Conservation (phyloP, 106 monocot genomes). For the Dendrobium nobile region DNA sequence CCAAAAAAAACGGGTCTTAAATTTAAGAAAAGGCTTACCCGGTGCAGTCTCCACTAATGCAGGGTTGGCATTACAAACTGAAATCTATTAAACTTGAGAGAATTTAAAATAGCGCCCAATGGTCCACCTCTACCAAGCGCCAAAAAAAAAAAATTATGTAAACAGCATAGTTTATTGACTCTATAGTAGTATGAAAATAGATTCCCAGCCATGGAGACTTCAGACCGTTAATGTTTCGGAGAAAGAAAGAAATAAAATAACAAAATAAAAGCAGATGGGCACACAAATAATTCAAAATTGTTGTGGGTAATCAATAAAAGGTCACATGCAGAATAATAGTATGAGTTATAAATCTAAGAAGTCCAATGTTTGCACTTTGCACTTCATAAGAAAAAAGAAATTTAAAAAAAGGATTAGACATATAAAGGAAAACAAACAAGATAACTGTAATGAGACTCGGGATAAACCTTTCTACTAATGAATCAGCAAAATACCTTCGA, state of each 20-base stretch:
- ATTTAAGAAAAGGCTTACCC: too few species aligned
- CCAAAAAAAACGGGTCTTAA: too few species aligned
- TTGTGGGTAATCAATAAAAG: background rate
- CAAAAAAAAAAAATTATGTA: background rate
- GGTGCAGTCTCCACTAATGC: too few species aligned
- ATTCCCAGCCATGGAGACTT: background rate
- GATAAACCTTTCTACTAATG: background rate
- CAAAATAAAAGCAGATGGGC: background rate
- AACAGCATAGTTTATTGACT: background rate
- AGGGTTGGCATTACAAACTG: background rate
- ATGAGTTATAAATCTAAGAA: background rate
- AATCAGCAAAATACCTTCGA: constrained; percentile 53
- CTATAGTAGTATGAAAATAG: background rate
- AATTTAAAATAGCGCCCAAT: background rate
- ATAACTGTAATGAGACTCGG: background rate
- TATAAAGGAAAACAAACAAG: background rate
- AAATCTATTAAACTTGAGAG: background rate
- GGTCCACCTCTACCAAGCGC: background rate
- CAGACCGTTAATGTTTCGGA: background rate
- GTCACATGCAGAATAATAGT: background rate
- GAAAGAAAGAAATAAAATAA: background rate
- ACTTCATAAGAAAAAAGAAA: background rate
- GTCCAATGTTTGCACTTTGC: background rate
- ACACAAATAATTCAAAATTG: background rate
- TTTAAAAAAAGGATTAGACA: background rate